Evolutionary conservation across 768 basidiomycete species (phyloP).

Genomic region (Suillus hirtellus): DNA sequence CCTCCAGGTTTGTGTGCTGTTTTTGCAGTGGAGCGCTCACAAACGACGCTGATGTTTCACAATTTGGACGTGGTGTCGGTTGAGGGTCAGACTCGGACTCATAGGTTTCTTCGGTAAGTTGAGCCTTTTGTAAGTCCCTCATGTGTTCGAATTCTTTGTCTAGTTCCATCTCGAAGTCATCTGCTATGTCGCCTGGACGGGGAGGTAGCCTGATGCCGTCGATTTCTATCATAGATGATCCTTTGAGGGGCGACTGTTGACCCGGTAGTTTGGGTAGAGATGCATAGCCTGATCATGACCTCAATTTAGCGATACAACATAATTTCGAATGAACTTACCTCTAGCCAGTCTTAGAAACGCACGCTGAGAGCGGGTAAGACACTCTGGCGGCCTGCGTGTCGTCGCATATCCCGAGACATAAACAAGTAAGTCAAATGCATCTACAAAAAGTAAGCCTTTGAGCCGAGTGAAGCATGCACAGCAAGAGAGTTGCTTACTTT

Average conservation of each 20-base stretch:
- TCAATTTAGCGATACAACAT: slow-evolving; percentile 1
- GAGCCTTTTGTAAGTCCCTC: slow-evolving; percentile 15
- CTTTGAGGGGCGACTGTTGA: slow-evolving; percentile 25
- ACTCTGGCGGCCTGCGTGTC: slow-evolving; percentile 55
- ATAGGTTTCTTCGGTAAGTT: slow-evolving; percentile 8
- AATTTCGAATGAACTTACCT: slow-evolving; percentile 41
- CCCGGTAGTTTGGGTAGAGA: slow-evolving; percentile 58
- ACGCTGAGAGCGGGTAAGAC: slow-evolving; percentile 70
- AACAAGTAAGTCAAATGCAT: slow-evolving; percentile 68
- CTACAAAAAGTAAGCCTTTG: slow-evolving; percentile 26
- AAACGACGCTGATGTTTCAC: slow-evolving; percentile 12
- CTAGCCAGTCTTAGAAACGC: slow-evolving; percentile 79
- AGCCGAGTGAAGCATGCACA: neutral
- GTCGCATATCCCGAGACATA: slow-evolving; percentile 79
- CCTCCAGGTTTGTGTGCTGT: slow-evolving; percentile 74
- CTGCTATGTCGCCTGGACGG: slow-evolving; percentile 57
- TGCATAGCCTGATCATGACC: slow-evolving; percentile 59
- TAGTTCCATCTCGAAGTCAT: slow-evolving; percentile 58
- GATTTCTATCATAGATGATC: slow-evolving; percentile 26
- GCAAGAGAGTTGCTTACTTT: slow-evolving; percentile 20
- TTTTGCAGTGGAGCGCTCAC: slow-evolving; percentile 41
- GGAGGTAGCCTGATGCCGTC: slow-evolving; percentile 52
- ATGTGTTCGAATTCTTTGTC: slow-evolving; percentile 46
- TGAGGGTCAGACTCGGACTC: slow-evolving; percentile 14
- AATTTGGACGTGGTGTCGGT: slow-evolving; percentile 20